phyloP scores from a whole-genome alignment of 352 stramenopile species.

The Pythium apleroticum region DNA sequence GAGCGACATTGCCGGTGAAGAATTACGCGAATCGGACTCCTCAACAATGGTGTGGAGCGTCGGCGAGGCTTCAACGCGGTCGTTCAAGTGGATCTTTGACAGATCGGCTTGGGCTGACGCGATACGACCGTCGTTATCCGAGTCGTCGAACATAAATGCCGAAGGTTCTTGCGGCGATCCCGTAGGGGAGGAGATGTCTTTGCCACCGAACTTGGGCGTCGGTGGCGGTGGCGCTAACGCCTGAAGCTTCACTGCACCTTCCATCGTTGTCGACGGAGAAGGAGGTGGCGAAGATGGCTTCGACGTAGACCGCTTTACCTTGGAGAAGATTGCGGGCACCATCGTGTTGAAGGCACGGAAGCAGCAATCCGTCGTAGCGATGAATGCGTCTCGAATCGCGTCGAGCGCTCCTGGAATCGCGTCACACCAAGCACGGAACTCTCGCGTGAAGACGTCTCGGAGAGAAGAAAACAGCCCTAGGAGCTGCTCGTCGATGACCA shows the following conservation, averaged over 20 bases:
- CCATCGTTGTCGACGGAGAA: neutral
- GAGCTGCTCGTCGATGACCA: constrained; percentile 9
- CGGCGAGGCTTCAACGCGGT: neutral
- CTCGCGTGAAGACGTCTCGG: constrained; percentile 7
- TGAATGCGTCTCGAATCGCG: constrained; percentile 9
- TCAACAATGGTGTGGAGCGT: neutral
- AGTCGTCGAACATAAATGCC: neutral
- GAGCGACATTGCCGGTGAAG: neutral
- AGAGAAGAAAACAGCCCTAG: constrained; percentile 14
- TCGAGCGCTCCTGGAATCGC: constrained; percentile 19
- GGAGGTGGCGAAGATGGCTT: neutral
- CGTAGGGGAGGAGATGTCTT: neutral
- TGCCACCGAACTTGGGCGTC: neutral
- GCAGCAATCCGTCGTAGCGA: constrained; percentile 11
- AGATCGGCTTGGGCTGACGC: neutral
- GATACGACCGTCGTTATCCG: neutral
- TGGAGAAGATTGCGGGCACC: neutral
- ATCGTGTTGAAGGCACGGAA: constrained; percentile 2
- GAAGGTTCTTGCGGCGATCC: neutral
- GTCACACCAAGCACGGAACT: constrained; percentile 10
- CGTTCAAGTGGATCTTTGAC: neutral
- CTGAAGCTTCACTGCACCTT: neutral
- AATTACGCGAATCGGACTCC: neutral
- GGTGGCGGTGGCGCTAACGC: neutral
- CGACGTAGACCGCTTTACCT: neutral